Evolutionary conservation across 2,329 filamentous ascomycete species (phyloP).

Genomic region (Diplodia scrobiculata): DNA sequence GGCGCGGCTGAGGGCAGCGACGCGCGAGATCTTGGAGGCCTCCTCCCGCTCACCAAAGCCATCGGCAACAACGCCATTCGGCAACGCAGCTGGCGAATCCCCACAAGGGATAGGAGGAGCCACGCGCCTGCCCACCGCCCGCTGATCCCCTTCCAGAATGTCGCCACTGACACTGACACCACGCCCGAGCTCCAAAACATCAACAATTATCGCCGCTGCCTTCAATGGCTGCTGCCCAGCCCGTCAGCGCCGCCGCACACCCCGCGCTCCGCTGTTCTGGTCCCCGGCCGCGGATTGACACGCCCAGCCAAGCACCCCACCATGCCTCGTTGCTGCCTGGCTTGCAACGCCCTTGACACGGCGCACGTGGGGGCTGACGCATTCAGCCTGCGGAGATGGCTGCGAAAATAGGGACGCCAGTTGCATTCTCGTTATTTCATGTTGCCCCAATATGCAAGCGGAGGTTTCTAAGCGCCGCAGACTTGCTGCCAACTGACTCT

Average conservation of each 20-base stretch:
- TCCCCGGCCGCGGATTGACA: conserved; percentile 12
- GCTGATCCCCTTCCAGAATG: conserved; percentile 10
- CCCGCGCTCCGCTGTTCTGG: background rate
- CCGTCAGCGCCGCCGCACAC: background rate
- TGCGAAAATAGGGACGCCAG: background rate
- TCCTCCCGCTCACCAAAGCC: background rate
- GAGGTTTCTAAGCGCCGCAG: background rate
- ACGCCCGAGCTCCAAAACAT: background rate
- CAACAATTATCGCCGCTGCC: background rate
- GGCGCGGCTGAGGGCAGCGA: conserved; percentile 4
- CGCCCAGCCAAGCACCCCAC: background rate
- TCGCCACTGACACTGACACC: background rate
- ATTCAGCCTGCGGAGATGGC: background rate
- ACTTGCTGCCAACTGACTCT: background rate
- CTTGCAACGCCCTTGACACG: background rate
- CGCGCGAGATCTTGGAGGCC: background rate
- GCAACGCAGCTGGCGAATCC: conserved; percentile 6
- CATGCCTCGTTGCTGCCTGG: background rate
- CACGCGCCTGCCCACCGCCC: conserved; percentile 9
- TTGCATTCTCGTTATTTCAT: background rate
- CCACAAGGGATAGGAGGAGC: conserved; percentile 17
- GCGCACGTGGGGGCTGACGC: background rate
- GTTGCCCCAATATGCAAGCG: background rate
- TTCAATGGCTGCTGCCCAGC: background rate
- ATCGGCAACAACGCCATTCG: conserved; percentile 16